phyloP scores from a whole-genome alignment of 352 stramenopile species.

The Phytophthora sp. region DNA sequence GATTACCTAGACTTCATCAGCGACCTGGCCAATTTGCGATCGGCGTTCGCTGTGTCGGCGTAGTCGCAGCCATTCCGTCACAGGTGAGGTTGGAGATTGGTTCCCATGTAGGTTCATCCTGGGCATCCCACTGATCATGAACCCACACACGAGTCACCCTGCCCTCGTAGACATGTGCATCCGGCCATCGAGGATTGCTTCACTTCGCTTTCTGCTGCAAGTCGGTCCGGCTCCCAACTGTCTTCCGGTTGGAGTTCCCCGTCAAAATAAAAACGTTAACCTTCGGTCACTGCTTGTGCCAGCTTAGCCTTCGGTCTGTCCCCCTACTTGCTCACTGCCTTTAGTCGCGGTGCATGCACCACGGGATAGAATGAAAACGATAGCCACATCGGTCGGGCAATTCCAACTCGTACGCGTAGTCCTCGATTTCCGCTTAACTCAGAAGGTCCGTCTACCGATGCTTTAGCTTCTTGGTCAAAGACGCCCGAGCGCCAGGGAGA shows the following conservation, averaged over 20 bases:
- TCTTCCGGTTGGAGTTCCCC: constrained; percentile 9
- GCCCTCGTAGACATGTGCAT: constrained; percentile 2
- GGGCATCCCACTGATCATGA: constrained; percentile 8
- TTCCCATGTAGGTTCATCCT: constrained; percentile 16
- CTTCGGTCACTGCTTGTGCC: not conserved
- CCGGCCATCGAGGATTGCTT: not conserved
- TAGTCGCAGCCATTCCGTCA: constrained; percentile 9
- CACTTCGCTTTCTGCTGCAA: not conserved
- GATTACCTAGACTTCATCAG: constrained; percentile 12
- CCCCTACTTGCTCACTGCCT: not conserved
- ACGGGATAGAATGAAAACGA: not conserved
- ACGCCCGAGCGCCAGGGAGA: too few species aligned
- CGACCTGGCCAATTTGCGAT: constrained; percentile 10
- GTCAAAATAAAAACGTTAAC: constrained; percentile 5
- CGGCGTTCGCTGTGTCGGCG: not conserved
- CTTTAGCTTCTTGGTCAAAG: not conserved
- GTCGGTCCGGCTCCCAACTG: constrained; percentile 1
- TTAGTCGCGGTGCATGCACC: not conserved
- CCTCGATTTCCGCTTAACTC: not conserved
- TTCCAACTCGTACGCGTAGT: too few species aligned
- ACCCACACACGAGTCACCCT: not conserved
- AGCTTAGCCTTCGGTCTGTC: not conserved
- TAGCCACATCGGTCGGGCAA: not conserved
- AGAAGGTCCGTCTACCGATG: not conserved
- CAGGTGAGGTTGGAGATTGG: constrained; percentile 6